A percentile compares a stretch with the other conserved stretches of the same genome.
phyloP scores from a whole-genome alignment of 495 filamentous ascomycete species.

The Clohesyomyces aquaticus region DNA sequence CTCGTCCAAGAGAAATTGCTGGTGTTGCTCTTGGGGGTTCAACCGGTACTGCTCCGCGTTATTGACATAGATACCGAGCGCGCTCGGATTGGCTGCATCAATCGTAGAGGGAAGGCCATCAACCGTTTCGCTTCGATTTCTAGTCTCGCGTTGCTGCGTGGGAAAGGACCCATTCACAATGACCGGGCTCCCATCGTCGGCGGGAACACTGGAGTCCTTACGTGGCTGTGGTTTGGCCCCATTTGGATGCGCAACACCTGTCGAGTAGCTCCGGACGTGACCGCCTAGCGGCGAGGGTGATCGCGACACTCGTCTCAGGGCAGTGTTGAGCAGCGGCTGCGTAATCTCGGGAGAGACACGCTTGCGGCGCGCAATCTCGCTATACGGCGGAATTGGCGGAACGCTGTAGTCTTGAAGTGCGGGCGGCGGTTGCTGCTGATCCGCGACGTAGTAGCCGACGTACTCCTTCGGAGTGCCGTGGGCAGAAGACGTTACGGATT shows the following conservation, averaged over 20 bases:
- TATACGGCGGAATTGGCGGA: slow-evolving; percentile 53
- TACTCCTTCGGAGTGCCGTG: slow-evolving; percentile 59
- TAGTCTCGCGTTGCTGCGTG: slow-evolving; percentile 28
- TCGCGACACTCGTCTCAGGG: slow-evolving; percentile 41
- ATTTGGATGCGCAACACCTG: slow-evolving; percentile 29
- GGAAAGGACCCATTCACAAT: slow-evolving; percentile 54
- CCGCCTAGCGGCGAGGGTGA: slow-evolving; percentile 48
- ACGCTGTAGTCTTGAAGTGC: slow-evolving; percentile 54
- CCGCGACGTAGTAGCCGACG: slow-evolving; percentile 63
- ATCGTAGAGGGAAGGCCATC: slow-evolving; percentile 27
- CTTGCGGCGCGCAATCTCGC: slow-evolving; percentile 54
- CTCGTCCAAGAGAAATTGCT: slow-evolving; percentile 29
- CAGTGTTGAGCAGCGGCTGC: slow-evolving; percentile 43
- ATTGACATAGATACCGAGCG: slow-evolving; percentile 36
- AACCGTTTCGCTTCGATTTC: slow-evolving; percentile 28
- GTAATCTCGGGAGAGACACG: slow-evolving; percentile 53
- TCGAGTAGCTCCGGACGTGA: slow-evolving; percentile 44
- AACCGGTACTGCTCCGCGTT: slow-evolving; percentile 25
- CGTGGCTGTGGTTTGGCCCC: slow-evolving; percentile 10
- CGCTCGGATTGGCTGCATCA: slow-evolving; percentile 17
- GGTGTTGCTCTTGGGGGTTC: slow-evolving; percentile 20
- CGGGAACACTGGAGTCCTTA: slow-evolving; percentile 30
- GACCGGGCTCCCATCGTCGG: slow-evolving; percentile 45
- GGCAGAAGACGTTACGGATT: slow-evolving; percentile 53
- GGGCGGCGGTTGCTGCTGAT: slow-evolving; percentile 57